Conservation (phyloP, 2,329 filamentous ascomycete species). For the Neoscytalidium dimidiatum region DNA sequence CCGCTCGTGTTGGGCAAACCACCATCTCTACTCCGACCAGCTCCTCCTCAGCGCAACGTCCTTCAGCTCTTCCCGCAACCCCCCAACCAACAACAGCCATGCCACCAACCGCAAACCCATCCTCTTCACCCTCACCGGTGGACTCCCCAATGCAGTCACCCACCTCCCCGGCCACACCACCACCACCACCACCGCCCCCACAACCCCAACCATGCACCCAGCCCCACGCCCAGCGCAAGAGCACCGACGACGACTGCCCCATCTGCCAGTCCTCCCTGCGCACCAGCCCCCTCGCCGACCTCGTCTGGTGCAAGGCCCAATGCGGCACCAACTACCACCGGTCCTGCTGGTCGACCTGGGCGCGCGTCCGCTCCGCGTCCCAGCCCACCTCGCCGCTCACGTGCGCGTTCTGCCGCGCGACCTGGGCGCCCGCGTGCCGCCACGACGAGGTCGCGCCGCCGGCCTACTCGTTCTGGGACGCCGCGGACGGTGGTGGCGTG, state of each 20-base stretch:
- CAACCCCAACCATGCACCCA: background rate
- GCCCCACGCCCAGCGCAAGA: background rate
- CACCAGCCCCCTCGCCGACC: constrained; percentile 22
- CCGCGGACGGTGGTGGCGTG: background rate
- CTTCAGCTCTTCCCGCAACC: background rate
- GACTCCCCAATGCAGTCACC: background rate
- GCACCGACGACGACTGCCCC: constrained; percentile 56
- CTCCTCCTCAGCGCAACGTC: background rate
- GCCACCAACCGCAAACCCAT: background rate
- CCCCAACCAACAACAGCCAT: no score
- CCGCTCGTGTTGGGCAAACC: background rate
- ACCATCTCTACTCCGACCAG: background rate
- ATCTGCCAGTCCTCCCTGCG: constrained; percentile 61
- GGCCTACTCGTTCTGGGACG: background rate
- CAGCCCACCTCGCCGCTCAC: background rate
- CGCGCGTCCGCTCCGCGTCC: no score
- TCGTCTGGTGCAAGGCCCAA: constrained; percentile 58
- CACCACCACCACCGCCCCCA: background rate
- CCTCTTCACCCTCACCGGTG: background rate
- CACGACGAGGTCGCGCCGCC: background rate
- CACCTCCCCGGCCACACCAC: background rate
- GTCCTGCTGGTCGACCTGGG: constrained; percentile 58
- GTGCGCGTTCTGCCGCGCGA: constrained; percentile 1
- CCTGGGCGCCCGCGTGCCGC: background rate
- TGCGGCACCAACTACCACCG: constrained; percentile 67